Evolutionary conservation across 768 basidiomycete genomes (phyloP).

Genomic region (Agaricus blazei): DNA sequence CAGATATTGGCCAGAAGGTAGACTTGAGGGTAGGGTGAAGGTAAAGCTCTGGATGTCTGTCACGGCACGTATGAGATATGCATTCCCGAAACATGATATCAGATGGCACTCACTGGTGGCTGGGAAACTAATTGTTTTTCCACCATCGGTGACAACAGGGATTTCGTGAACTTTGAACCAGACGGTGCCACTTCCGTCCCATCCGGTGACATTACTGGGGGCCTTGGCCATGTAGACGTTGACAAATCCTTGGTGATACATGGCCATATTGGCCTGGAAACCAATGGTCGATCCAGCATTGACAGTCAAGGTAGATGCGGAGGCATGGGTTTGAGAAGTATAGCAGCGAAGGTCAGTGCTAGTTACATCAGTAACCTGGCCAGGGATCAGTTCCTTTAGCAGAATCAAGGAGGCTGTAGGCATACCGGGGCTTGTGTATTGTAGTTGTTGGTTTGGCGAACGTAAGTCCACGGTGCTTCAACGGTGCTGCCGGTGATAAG

Average conservation of each 20-base stretch:
- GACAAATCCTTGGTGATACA: slow-evolving; percentile 45
- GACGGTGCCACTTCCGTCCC: slow-evolving; percentile 35
- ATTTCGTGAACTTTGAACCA: slow-evolving; percentile 46
- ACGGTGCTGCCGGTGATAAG: slow-evolving; percentile 33
- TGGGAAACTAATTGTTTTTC: slow-evolving; percentile 32
- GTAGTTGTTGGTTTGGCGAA: slow-evolving; percentile 43
- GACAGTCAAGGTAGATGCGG: slow-evolving; percentile 38
- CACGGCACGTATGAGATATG: background rate
- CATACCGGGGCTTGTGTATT: slow-evolving; percentile 32
- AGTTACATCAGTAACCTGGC: slow-evolving; percentile 39
- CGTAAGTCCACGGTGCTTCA: slow-evolving; percentile 35
- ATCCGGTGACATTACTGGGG: slow-evolving; percentile 31
- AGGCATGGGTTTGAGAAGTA: slow-evolving; percentile 31
- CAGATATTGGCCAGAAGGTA: slow-evolving; percentile 7
- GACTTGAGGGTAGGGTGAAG: background rate
- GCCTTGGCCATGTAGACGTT: slow-evolving; percentile 44
- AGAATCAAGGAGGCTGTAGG: background rate
- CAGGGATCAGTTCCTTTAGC: too few relatives aligned
- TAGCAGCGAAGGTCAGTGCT: slow-evolving; percentile 46
- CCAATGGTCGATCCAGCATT: slow-evolving; percentile 40
- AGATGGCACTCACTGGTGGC: slow-evolving; percentile 21
- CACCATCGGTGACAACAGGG: slow-evolving; percentile 34
- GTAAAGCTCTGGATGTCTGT: slow-evolving; percentile 2
- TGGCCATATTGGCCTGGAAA: slow-evolving; percentile 33
- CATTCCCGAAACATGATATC: background rate